These are phyloP conservation scores for Scheffersomyces titani DNA, from an alignment of 1,139 yeast species.

Conservation along the genomic window DNA sequence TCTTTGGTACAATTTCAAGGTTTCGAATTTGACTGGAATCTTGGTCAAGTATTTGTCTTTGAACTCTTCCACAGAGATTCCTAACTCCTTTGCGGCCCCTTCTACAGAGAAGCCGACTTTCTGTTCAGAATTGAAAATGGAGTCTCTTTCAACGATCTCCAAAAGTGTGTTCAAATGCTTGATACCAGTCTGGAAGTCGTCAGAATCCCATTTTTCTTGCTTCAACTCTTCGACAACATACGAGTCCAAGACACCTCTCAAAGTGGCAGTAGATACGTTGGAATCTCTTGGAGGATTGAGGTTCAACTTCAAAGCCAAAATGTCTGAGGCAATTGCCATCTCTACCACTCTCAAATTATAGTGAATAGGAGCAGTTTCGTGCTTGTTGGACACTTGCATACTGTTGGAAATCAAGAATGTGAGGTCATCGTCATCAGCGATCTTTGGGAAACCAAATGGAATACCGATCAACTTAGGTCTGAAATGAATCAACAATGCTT, in stretches of 20 bases:
- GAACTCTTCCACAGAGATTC: slow-evolving; percentile 45
- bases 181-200: slow-evolving; percentile 46
- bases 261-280: slow-evolving; percentile 60
- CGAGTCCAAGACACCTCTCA: slow-evolving; percentile 63
- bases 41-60: slow-evolving; percentile 46
- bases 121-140: slow-evolving; percentile 29
- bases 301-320: slow-evolving; percentile 51
- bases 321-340: slow-evolving; percentile 62
- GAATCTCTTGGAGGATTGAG: slow-evolving; percentile 52
- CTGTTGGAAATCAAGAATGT: slow-evolving; percentile 66
- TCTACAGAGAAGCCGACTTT: slow-evolving; percentile 52
- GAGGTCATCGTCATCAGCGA: slow-evolving; percentile 40
- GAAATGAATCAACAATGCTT: slow-evolving; percentile 64
- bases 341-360: slow-evolving; percentile 74
- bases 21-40: slow-evolving; percentile 59
- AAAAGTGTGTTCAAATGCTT: slow-evolving; percentile 41
- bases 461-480: slow-evolving; percentile 58
- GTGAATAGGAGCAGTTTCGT: slow-evolving; percentile 68
- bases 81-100: slow-evolving; percentile 49
- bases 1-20: slow-evolving; percentile 58
- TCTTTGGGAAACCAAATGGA: slow-evolving; percentile 57
- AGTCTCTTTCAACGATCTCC: slow-evolving; percentile 39
- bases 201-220: slow-evolving; percentile 47
- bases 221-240: slow-evolving; percentile 38
- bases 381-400: slow-evolving; percentile 62